These are phyloP conservation scores for Mycena vulgaris DNA, from an alignment of 768 basidiomycete genomes.

Conservation along the genomic window DNA sequence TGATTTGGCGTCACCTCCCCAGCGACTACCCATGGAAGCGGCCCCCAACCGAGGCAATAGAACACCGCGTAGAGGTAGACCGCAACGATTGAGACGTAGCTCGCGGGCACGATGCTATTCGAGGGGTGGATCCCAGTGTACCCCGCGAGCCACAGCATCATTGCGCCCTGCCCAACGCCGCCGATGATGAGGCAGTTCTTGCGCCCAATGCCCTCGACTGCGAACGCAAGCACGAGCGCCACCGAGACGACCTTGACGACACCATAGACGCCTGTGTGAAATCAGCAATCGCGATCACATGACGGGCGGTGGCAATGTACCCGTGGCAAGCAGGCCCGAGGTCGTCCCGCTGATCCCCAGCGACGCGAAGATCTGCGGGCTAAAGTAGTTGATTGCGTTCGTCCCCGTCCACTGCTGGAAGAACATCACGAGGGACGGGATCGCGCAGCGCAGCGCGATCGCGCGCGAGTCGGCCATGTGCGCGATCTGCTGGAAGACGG, in stretches of 20 bases:
- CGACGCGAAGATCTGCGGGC: slow-evolving; percentile 64
- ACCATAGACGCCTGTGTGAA: slow-evolving; percentile 49
- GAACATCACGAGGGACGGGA: slow-evolving; percentile 62
- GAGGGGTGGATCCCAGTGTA: slow-evolving; percentile 56
- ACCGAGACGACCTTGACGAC: slow-evolving; percentile 58
- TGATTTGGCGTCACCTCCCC: slow-evolving; percentile 62
- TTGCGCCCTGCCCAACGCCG: slow-evolving; percentile 63
- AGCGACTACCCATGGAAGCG: slow-evolving; percentile 59
- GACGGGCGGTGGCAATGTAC: slow-evolving; percentile 40
- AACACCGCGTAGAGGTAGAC: slow-evolving; percentile 66
- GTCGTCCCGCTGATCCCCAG: slow-evolving; percentile 63
- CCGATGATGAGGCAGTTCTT: slow-evolving; percentile 66
- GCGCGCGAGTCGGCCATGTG: slow-evolving; percentile 60
- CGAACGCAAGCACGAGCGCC: slow-evolving; percentile 58
- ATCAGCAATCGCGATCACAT: slow-evolving; percentile 19
- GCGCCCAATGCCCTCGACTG: slow-evolving; percentile 64
- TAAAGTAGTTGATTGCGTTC: slow-evolving; percentile 71
- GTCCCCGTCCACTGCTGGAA: slow-evolving; percentile 68
- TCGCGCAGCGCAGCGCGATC: slow-evolving; percentile 59
- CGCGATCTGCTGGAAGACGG: slow-evolving; percentile 53
- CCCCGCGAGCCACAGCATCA: slow-evolving; percentile 64
- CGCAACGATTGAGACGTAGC: slow-evolving; percentile 62
- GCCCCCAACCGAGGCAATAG: slow-evolving; percentile 61
- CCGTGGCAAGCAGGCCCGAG: slow-evolving; percentile 66
- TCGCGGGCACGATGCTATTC: slow-evolving; percentile 50